These are phyloP conservation scores for Sporothrix sp. DNA, from an alignment of 2,329 filamentous ascomycete genomes.

Conservation along the genomic window DNA sequence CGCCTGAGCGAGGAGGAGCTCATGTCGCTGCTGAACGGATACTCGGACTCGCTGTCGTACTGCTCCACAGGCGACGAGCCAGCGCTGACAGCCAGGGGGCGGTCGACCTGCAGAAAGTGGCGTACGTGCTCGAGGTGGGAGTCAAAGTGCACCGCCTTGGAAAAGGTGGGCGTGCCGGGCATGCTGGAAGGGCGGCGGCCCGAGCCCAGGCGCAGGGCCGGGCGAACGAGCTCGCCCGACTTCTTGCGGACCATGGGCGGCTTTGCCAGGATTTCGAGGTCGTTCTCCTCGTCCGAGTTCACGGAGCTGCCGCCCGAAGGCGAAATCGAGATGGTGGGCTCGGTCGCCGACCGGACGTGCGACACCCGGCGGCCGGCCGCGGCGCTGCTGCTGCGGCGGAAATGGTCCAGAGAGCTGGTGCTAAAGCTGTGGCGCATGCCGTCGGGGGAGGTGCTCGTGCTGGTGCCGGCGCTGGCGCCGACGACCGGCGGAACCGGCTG, in stretches of 20 bases:
- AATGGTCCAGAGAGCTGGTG: conserved; percentile 34
- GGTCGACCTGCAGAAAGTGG: conserved; percentile 89
- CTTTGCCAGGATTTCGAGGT: conserved; percentile 59
- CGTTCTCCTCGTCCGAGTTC: conserved; percentile 54
- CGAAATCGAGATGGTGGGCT: conserved; percentile 38
- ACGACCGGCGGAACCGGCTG: conserved; percentile 26
- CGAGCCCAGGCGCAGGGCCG: conserved; percentile 74
- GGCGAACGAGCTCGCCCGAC: conserved; percentile 90
- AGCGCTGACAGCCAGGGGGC: conserved; percentile 90
- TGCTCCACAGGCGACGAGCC: conserved; percentile 83
- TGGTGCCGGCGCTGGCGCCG: conserved; percentile 8
- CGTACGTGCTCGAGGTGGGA: conserved; percentile 91
- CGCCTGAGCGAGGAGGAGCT: too few species aligned
- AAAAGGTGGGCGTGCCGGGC: conserved; percentile 92
- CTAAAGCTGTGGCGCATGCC: conserved; percentile 38
- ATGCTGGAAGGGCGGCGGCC: conserved; percentile 83
- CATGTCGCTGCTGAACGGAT: conserved; percentile 64
- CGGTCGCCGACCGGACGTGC: conserved; percentile 47
- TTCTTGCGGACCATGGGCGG: conserved; percentile 97
- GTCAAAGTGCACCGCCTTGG: conserved; percentile 97
- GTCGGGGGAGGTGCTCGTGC: conserved; percentile 23
- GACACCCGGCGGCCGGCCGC: conserved; percentile 33
- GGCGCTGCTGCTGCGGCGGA: conserved; percentile 37
- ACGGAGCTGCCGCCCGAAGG: conserved; percentile 41
- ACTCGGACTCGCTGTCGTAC: conserved; percentile 81